Evolutionary conservation across 257 asterid species (phyloP).

Genomic region (Jacaranda copaia): DNA sequence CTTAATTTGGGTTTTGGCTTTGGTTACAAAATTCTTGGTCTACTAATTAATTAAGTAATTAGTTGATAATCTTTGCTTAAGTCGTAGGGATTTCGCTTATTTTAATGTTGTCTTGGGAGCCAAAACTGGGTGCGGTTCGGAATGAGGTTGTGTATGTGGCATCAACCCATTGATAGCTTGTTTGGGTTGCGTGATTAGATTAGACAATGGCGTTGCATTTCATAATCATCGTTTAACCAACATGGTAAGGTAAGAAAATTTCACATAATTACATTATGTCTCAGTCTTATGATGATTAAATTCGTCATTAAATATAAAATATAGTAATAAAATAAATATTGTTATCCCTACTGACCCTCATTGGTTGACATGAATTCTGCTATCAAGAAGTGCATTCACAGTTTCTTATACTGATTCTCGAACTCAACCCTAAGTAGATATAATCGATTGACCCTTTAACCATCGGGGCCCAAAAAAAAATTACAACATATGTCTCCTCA

Average conservation of each 20-base stretch:
- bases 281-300: too few species aligned
- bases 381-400: too few species aligned
- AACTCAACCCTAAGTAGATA: too few species aligned
- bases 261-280: neutral
- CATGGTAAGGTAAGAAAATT: neutral
- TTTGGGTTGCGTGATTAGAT: neutral
- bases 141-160: constrained; percentile 21
- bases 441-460: too few species aligned
- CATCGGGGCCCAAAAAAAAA: too few species aligned
- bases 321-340: too few species aligned
- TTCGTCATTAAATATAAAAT: too few species aligned
- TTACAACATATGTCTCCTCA: too few species aligned
- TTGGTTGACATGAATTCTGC: too few species aligned
- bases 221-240: neutral
- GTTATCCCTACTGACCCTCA: too few species aligned
- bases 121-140: neutral
- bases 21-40: neutral
- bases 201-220: neutral
- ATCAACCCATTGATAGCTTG: constrained; percentile 20
- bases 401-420: too few species aligned
- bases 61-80: neutral
- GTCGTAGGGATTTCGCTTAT: constrained; percentile 4
- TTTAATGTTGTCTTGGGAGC: constrained; percentile 24
- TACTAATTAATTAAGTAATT: neutral
- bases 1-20: neutral